phyloP scores from a whole-genome alignment of 805 yeast species.

The Nakazawaea anatomiae region DNA sequence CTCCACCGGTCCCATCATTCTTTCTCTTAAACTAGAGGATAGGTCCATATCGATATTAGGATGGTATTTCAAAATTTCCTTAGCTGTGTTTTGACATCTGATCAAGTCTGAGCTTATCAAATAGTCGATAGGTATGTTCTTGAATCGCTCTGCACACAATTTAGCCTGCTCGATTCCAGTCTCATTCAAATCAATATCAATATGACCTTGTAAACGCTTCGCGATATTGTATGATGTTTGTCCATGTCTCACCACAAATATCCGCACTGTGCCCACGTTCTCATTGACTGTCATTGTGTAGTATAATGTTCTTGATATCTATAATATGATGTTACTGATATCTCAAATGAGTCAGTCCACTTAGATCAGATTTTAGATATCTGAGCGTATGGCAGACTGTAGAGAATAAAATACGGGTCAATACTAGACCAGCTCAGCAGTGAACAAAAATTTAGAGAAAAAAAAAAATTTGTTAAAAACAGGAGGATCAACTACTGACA shows the following conservation, averaged over 20 bases:
- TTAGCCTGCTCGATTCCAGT: slow-evolving; percentile 59
- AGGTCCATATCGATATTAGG: slow-evolving; percentile 20
- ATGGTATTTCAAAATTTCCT: slow-evolving; percentile 30
- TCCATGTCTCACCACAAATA: slow-evolving; percentile 76
- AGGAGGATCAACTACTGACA: too few species aligned
- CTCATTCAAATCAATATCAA: slow-evolving; percentile 56
- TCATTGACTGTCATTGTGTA: slow-evolving; percentile 13
- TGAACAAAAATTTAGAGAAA: too few species aligned
- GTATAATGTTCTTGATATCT: neutral
- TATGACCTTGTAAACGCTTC: slow-evolving; percentile 76
- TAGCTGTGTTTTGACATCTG: slow-evolving; percentile 58
- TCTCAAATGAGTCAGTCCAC: too few species aligned
- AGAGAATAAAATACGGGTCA: neutral
- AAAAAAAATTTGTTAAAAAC: neutral
- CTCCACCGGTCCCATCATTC: slow-evolving; percentile 74
- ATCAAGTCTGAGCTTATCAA: slow-evolving; percentile 46
- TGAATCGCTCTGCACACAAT: slow-evolving; percentile 41
- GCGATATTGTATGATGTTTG: slow-evolving; percentile 69
- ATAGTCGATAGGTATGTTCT: slow-evolving; percentile 35
- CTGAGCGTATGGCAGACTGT: neutral
- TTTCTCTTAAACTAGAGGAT: slow-evolving; percentile 54
- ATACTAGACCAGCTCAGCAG: neutral
- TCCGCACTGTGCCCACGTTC: slow-evolving; percentile 15
- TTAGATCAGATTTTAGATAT: too few species aligned
- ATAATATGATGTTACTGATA: too few species aligned